A percentile compares a stretch with the other conserved stretches of the same genome.
phyloP scores from a whole-genome alignment of 805 yeast species.

The Barnettozyma vustinii region DNA sequence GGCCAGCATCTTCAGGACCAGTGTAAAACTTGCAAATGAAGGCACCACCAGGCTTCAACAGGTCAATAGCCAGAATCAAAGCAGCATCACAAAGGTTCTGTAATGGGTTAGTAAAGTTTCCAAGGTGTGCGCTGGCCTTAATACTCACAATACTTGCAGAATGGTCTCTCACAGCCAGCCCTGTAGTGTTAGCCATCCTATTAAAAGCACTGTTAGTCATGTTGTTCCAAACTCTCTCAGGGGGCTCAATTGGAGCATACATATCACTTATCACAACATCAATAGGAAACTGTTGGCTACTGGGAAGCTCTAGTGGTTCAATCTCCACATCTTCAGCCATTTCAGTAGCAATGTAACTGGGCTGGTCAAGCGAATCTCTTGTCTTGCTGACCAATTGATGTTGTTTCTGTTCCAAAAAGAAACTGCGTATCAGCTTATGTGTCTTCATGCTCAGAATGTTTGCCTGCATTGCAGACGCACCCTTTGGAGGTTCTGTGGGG shows the following conservation, averaged over 20 bases:
- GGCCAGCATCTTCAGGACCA: conserved; percentile 67
- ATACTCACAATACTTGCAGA: conserved; percentile 61
- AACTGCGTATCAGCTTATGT: conserved; percentile 47
- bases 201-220: conserved; percentile 73
- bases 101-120: conserved; percentile 4
- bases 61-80: conserved; percentile 62
- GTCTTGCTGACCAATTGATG: conserved; percentile 9
- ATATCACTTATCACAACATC: conserved; percentile 76
- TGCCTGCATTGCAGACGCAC: conserved; percentile 80
- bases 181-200: conserved; percentile 94
- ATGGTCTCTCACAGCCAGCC: conserved; percentile 78
- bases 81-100: conserved; percentile 90
- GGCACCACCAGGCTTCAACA: conserved; percentile 65
- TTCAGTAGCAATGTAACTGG: conserved; percentile 28
- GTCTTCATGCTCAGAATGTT: conserved; percentile 69
- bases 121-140: background rate
- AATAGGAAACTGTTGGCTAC: conserved; percentile 32
- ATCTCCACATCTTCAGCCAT: conserved; percentile 12
- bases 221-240: conserved; percentile 46
- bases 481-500: conserved; percentile 72
- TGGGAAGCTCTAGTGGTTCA: conserved; percentile 10
- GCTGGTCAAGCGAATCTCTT: conserved; percentile 18
- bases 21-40: conserved; percentile 81
- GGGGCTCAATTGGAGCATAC: conserved; percentile 64
- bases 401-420: conserved; percentile 30